Evolutionary conservation across 768 basidiomycete genomes (phyloP).

Genomic region (Rossbeevera mucosa): DNA sequence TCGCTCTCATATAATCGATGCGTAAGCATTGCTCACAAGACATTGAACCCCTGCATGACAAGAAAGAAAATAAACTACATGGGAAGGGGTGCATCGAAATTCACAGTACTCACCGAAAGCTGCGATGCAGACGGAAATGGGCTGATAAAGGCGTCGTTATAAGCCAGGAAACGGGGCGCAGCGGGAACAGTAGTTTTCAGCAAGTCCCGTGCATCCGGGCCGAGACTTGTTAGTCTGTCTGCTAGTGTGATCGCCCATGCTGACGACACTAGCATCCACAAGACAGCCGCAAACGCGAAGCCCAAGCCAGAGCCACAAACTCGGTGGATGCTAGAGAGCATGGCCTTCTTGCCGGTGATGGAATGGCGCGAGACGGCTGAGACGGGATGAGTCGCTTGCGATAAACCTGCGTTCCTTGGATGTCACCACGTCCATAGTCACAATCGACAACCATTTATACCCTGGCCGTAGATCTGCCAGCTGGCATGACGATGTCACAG

Average conservation of each 20-base stretch:
- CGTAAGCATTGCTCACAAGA: constrained; percentile 18
- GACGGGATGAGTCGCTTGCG: not conserved
- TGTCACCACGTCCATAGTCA: not conserved
- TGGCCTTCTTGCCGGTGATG: not conserved
- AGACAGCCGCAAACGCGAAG: not conserved
- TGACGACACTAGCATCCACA: not conserved
- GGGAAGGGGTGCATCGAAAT: not conserved
- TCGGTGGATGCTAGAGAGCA: not conserved
- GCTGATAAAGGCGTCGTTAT: not conserved
- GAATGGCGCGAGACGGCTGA: not conserved
- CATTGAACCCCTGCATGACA: constrained; percentile 24
- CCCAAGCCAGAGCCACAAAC: not conserved
- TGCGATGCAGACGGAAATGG: not conserved
- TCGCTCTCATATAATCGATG: not conserved
- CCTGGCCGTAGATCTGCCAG: not conserved
- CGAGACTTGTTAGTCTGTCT: not conserved
- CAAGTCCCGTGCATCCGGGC: not conserved
- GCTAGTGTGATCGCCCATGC: not conserved
- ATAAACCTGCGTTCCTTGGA: not conserved
- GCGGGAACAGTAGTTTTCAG: not conserved
- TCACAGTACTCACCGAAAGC: not conserved
- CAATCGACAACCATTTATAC: not conserved
- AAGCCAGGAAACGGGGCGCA: not conserved
- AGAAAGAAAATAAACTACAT: not conserved
- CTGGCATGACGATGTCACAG: not conserved